phyloP scores from a whole-genome alignment of 345 rosid species.

The Pistacia vera region DNA sequence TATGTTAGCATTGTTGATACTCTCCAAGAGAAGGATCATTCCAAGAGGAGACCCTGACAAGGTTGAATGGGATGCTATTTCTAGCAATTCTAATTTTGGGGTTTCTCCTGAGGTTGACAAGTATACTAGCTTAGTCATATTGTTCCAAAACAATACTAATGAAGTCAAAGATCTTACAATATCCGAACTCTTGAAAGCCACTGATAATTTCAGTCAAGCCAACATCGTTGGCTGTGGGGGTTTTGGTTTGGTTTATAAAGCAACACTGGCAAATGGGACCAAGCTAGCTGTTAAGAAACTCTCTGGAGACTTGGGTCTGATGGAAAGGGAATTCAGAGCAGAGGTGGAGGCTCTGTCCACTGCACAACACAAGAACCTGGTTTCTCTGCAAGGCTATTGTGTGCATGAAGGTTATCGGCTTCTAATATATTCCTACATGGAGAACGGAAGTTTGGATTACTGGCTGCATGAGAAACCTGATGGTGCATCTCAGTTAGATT shows the following conservation, averaged over 20 bases:
- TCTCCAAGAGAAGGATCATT: slow-evolving; percentile 58
- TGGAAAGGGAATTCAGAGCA: slow-evolving; percentile 68
- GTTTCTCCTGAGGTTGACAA: slow-evolving; percentile 40
- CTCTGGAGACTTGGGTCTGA: slow-evolving; percentile 58
- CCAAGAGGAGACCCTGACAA: slow-evolving; percentile 55
- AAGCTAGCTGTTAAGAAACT: slow-evolving; percentile 64
- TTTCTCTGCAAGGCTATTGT: slow-evolving; percentile 63
- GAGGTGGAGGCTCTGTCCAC: slow-evolving; percentile 66
- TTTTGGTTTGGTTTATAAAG: slow-evolving; percentile 65
- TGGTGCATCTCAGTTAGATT: slow-evolving; percentile 57
- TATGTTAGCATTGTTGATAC: slow-evolving; percentile 62
- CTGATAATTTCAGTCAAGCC: slow-evolving; percentile 60
- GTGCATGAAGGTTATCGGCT: slow-evolving; percentile 52
- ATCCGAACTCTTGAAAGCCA: slow-evolving; percentile 59
- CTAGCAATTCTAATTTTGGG: slow-evolving; percentile 47
- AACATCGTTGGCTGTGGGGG: slow-evolving; percentile 67
- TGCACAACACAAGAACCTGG: slow-evolving; percentile 64
- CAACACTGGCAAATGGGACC: slow-evolving; percentile 48
- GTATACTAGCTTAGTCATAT: slow-evolving; percentile 51
- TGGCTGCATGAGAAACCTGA: slow-evolving; percentile 62
- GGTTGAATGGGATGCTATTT: slow-evolving; percentile 43
- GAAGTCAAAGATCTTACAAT: slow-evolving; percentile 59
- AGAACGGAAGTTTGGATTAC: slow-evolving; percentile 59
- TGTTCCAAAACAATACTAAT: slow-evolving; percentile 44
- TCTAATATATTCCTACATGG: slow-evolving; percentile 59